These are phyloP conservation scores for Sporopachydermia lactativora DNA, from an alignment of 805 yeast species.

Conservation along the genomic window DNA sequence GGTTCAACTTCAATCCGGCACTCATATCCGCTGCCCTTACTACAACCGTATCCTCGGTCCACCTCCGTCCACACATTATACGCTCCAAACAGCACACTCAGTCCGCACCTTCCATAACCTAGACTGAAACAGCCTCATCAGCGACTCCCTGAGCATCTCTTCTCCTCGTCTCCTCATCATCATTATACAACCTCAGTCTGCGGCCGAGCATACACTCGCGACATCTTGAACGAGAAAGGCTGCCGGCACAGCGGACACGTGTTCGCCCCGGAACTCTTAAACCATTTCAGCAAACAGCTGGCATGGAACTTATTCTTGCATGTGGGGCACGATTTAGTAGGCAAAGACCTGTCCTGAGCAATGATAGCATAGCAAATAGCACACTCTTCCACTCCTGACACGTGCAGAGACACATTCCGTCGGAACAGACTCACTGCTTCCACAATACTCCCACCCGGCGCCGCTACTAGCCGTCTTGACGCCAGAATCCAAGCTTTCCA, in stretches of 20 bases:
- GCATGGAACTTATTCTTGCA: constrained; percentile 93
- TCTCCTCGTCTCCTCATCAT: no score
- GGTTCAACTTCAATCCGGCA: no score
- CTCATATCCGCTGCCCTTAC: no score
- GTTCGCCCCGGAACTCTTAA: constrained; percentile 81
- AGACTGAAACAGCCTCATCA: no score
- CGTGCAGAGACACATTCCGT: constrained; percentile 68
- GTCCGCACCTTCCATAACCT: no score
- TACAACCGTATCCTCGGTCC: no score
- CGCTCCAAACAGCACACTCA: no score
- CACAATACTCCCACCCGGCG: constrained; percentile 34
- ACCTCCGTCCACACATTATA: no score
- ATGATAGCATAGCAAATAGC: constrained; percentile 91
- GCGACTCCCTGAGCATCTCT: no score
- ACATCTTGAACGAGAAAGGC: constrained; percentile 22
- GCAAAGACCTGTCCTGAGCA: constrained; percentile 82
- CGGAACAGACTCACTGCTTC: constrained; percentile 57
- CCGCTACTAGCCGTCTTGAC: constrained; percentile 67
- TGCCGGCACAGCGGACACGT: constrained; percentile 92
- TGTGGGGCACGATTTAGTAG: constrained; percentile 76
- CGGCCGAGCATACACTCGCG: no score
- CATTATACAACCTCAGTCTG: no score
- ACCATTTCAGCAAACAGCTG: constrained; percentile 95
- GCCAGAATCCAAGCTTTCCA: constrained; percentile 95
- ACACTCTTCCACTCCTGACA: constrained; percentile 92